Evolutionary conservation across 192 early-diverging fungal genomes (phyloP).

Genomic region (Mortierella antarctica): DNA sequence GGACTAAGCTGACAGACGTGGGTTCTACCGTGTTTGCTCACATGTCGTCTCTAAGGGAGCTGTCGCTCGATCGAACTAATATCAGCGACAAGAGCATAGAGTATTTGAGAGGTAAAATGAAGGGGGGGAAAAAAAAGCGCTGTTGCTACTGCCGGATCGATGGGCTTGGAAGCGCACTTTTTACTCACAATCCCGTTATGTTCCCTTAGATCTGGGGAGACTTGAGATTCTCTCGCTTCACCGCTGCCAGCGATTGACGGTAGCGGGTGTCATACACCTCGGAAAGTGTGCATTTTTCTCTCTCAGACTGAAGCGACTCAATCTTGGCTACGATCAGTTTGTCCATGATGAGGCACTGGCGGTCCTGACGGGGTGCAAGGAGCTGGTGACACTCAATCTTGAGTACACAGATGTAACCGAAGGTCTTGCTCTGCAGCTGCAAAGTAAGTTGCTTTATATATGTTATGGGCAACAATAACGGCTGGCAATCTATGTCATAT

Average conservation of each 20-base stretch:
- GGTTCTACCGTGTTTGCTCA: conserved; percentile 50
- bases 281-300: conserved; percentile 37
- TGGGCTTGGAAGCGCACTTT: not conserved
- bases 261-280: conserved; percentile 14
- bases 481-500: not conserved
- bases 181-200: not conserved
- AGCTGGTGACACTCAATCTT: conserved; percentile 50
- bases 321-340: conserved; percentile 31
- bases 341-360: conserved; percentile 45
- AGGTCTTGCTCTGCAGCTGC: conserved; percentile 8
- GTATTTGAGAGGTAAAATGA: conserved; percentile 46
- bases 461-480: not conserved
- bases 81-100: conserved; percentile 56
- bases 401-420: conserved; percentile 54
- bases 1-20: conserved; percentile 63
- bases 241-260: conserved; percentile 28
- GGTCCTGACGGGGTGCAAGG: conserved; percentile 23
- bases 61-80: conserved; percentile 57
- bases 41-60: conserved; percentile 43
- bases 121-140: too few relatives aligned
- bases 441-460: conserved; percentile 16
- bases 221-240: conserved; percentile 31
- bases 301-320: conserved; percentile 34
- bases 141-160: not conserved
- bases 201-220: conserved; percentile 27